These are phyloP conservation scores for Ormosia emarginata DNA, from an alignment of 306 rosid species.

Conservation along the genomic window DNA sequence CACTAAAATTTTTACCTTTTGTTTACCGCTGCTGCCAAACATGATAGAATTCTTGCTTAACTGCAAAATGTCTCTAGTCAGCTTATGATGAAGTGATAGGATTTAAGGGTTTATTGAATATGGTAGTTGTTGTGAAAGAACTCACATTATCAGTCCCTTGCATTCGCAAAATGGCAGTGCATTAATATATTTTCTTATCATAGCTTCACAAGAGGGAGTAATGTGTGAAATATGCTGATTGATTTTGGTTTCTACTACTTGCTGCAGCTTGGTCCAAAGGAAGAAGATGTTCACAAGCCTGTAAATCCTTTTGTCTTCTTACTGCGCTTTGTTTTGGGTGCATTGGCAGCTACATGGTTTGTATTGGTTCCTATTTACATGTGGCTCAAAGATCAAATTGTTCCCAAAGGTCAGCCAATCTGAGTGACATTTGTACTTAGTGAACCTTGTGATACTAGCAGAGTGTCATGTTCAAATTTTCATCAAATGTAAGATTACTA, in stretches of 20 bases:
- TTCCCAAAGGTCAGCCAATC: conserved; percentile 85
- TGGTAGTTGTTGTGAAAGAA: neutral
- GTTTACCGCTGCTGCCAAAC: conserved; percentile 9
- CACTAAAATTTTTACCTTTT: neutral
- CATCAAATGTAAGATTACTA: conserved; percentile 17
- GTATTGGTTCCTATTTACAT: conserved; percentile 83
- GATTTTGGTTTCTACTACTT: conserved; percentile 19
- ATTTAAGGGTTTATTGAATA: neutral
- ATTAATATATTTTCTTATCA: neutral
- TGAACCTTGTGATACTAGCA: conserved; percentile 14
- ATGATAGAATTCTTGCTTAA: neutral
- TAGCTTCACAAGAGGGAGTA: neutral
- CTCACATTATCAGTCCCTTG: neutral
- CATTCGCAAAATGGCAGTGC: neutral
- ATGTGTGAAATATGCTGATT: conserved; percentile 16
- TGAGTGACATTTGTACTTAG: conserved; percentile 34
- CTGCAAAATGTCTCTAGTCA: conserved; percentile 2
- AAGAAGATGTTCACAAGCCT: conserved; percentile 71
- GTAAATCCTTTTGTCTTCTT: conserved; percentile 55
- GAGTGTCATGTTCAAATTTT: conserved; percentile 11
- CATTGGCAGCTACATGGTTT: conserved; percentile 76
- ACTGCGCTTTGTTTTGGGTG: conserved; percentile 63
- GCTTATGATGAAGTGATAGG: neutral
- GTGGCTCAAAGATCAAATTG: conserved; percentile 89
- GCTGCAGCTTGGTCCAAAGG: conserved; percentile 96